These are phyloP conservation scores for Phalaenopsis hybrid DNA, from an alignment of 116 monocot species.

Conservation along the genomic window DNA sequence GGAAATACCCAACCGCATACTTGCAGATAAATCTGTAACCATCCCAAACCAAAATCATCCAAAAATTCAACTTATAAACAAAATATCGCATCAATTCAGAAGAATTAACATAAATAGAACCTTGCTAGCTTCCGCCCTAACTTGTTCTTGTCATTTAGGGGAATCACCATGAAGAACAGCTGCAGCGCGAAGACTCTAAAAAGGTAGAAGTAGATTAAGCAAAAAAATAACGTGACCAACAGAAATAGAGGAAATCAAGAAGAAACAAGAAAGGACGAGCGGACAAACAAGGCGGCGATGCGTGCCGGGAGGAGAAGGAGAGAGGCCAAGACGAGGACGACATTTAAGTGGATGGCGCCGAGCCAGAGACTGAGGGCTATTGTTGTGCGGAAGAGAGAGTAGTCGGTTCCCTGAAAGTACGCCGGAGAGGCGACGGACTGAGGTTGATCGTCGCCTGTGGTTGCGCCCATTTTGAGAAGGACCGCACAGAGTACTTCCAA, in stretches of 20 bases:
- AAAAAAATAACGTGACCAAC: background rate
- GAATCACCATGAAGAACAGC: slow-evolving; percentile 65
- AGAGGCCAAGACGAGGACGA: slow-evolving; percentile 40
- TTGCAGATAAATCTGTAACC: slow-evolving; percentile 60
- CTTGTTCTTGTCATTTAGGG: slow-evolving; percentile 51
- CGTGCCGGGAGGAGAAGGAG: slow-evolving; percentile 63
- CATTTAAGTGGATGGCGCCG: slow-evolving; percentile 70
- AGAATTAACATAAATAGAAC: slow-evolving; percentile 12
- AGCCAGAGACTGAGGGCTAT: slow-evolving; percentile 71
- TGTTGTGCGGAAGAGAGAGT: slow-evolving; percentile 34
- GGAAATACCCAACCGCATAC: slow-evolving; percentile 73
- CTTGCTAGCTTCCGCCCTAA: slow-evolving; percentile 52
- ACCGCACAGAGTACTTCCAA: background rate
- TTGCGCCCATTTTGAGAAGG: background rate
- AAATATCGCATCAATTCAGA: background rate
- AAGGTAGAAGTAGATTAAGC: background rate
- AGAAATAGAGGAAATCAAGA: background rate
- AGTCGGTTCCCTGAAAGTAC: slow-evolving; percentile 44
- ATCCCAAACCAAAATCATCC: slow-evolving; percentile 4
- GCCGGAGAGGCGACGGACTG: background rate
- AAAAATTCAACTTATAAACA: background rate
- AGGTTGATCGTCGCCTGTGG: background rate
- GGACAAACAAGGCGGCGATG: slow-evolving; percentile 42
- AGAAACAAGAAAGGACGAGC: background rate
- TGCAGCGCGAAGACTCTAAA: slow-evolving; percentile 60